Conservation (phyloP, 176 grass and related monocot species). For the Zea luxurians region DNA sequence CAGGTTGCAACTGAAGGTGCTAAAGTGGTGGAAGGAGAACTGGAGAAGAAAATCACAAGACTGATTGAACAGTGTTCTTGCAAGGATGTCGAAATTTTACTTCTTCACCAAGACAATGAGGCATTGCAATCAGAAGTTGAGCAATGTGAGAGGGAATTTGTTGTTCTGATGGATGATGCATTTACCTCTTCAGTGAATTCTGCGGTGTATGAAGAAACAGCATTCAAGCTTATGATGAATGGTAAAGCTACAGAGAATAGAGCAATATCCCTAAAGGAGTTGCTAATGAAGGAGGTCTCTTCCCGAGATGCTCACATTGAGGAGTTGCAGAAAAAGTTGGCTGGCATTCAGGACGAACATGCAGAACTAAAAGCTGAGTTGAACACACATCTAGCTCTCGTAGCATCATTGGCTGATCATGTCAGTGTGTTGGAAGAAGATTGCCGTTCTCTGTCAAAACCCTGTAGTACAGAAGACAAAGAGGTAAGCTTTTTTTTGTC, state of each 20-base stretch:
- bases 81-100: constrained; percentile 49
- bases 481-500: constrained; percentile 34
- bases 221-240: constrained; percentile 54
- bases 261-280: constrained; percentile 43
- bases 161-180: constrained; percentile 52
- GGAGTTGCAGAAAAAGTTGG: constrained; percentile 47
- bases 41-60: constrained; percentile 52
- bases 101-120: constrained; percentile 46
- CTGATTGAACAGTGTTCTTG: constrained; percentile 33
- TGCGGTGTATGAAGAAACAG: constrained; percentile 61
- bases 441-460: constrained; percentile 49
- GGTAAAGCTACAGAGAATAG: constrained; percentile 50
- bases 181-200: constrained; percentile 55
- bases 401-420: constrained; percentile 55
- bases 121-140: constrained; percentile 54
- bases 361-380: constrained; percentile 50
- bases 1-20: constrained; percentile 54
- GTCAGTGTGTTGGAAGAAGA: constrained; percentile 58
- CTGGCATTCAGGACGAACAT: constrained; percentile 59
- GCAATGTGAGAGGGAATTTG: constrained; percentile 53
- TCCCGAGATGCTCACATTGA: constrained; percentile 49
- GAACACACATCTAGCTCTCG: constrained; percentile 44
- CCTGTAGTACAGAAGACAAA: constrained; percentile 39
- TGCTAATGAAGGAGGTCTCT: constrained; percentile 51
- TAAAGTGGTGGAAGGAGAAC: constrained; percentile 59